Evolutionary conservation across 306 rosid genomes (phyloP), one percentile per base, ranked within the genome.

Genomic region (Gleditsia sinensis): DNA sequence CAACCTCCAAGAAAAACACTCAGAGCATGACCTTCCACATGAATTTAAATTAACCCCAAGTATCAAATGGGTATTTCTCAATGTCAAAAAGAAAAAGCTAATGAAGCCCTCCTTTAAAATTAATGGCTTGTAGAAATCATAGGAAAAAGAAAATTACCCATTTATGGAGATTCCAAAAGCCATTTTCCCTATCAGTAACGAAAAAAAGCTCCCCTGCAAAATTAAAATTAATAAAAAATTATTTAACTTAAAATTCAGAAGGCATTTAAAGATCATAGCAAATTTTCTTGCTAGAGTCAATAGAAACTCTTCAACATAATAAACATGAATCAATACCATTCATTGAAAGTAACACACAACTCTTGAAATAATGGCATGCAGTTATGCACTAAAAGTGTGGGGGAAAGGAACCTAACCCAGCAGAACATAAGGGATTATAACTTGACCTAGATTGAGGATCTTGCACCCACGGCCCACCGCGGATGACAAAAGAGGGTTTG

Each of bases 161-260:
- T 90, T 88, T 92, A 79, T 90, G 86, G 71, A 94, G 79, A 85
- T 94, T 94, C 99, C 99, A 94, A 75, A 86, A 94, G 32, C 99
- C 99, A 86, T 75, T 82, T 49, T 70, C 77, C 55, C 91, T 90
- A 78, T 94, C 99, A 5, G 98, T 88, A 62, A 94, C 79, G 77
- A 94, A 92, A 80, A 84, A 92, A 10, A 94, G 86, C 58, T 92
- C 93, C 65, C 99, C 96, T 94, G 91, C 93, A 85, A 32, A 61
- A 66, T 88, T 75, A 70, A 68, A 72, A 64, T 17, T 19, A 9
- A 23, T 33, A 57, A 32, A 34, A 49, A 21, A 23, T 67, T 32
- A 58, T 42, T 23, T 20, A 8, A 67, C 27, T 49, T 73, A 25
- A 58, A 65, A 77, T 70, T 34, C 28, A 17, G 43, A 51, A 73